These are phyloP conservation scores for Russula emetica DNA, from an alignment of 768 basidiomycete genomes.

Conservation along the genomic window DNA sequence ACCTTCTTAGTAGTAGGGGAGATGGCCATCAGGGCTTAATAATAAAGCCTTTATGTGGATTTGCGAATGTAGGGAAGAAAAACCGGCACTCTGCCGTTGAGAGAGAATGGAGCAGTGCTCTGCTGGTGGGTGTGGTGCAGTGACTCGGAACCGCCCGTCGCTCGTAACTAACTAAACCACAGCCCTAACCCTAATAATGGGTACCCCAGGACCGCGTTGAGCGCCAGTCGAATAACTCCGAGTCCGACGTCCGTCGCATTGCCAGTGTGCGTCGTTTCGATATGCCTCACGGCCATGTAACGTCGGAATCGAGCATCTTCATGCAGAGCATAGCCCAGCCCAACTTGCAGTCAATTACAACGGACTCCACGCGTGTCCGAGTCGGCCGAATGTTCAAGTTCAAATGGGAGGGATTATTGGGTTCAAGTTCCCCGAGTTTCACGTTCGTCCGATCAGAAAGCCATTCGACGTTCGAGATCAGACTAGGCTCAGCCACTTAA, in stretches of 20 bases:
- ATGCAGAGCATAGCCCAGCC: neutral
- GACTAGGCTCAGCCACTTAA: neutral
- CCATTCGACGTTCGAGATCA: neutral
- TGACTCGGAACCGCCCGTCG: too few species aligned
- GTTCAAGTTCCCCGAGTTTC: neutral
- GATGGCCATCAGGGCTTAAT: conserved; percentile 25
- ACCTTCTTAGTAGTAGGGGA: conserved; percentile 30
- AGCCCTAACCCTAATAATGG: too few species aligned
- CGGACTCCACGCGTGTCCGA: neutral
- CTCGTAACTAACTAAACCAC: too few species aligned
- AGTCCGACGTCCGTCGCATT: too few species aligned
- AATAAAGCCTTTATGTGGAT: too few species aligned
- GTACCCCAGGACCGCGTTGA: too few species aligned
- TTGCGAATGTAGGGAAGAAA: neutral
- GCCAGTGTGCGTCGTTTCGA: too few species aligned
- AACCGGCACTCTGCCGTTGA: neutral
- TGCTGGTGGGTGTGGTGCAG: too few species aligned
- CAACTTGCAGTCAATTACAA: neutral
- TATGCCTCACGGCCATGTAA: neutral
- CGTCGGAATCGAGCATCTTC: too few species aligned
- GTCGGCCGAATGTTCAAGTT: too few species aligned
- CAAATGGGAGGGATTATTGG: neutral
- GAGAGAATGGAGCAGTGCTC: neutral
- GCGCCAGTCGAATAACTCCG: too few species aligned
- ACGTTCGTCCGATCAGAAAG: neutral